Evolutionary conservation across 768 basidiomycete genomes (phyloP).

Genomic region (Psilocybe cubensis): DNA sequence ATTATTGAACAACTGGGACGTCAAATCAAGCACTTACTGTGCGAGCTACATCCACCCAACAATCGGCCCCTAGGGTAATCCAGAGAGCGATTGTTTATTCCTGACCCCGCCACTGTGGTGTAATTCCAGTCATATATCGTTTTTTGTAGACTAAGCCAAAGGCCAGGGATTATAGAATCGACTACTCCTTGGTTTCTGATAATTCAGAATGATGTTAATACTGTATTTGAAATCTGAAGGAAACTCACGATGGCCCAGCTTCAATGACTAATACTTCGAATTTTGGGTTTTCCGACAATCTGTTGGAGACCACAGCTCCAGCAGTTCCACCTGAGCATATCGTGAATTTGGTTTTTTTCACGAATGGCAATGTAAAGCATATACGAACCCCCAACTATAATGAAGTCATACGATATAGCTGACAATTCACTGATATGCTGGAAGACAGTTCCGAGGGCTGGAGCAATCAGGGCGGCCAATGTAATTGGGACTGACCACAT

Average conservation of each 20-base stretch:
- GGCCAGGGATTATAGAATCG: not conserved
- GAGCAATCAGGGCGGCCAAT: too few relatives aligned
- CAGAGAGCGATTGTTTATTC: not conserved
- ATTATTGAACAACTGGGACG: not conserved
- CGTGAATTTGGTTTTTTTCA: not conserved
- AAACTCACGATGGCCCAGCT: conserved; percentile 13
- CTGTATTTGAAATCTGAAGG: not conserved
- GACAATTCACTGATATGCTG: conserved; percentile 2
- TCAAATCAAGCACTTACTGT: not conserved
- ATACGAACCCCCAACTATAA: conserved; percentile 5
- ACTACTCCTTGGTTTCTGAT: conserved; percentile 1
- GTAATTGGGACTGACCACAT: too few relatives aligned
- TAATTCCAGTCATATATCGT: conserved; percentile 10
- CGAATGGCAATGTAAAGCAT: too few relatives aligned
- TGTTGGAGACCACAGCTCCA: conserved; percentile 10
- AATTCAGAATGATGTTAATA: not conserved
- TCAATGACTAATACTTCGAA: conserved; percentile 13
- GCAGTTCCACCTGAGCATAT: conserved; percentile 3
- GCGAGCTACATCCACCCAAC: conserved; percentile 12
- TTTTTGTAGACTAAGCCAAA: not conserved
- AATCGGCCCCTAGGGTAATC: conserved; percentile 4
- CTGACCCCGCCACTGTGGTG: not conserved
- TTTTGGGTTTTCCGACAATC: conserved; percentile 6
- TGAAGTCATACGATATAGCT: not conserved
- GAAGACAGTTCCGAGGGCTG: not conserved